These are phyloP conservation scores for Pythium oligandrum DNA, from an alignment of 352 stramenopile species.

Conservation along the genomic window DNA sequence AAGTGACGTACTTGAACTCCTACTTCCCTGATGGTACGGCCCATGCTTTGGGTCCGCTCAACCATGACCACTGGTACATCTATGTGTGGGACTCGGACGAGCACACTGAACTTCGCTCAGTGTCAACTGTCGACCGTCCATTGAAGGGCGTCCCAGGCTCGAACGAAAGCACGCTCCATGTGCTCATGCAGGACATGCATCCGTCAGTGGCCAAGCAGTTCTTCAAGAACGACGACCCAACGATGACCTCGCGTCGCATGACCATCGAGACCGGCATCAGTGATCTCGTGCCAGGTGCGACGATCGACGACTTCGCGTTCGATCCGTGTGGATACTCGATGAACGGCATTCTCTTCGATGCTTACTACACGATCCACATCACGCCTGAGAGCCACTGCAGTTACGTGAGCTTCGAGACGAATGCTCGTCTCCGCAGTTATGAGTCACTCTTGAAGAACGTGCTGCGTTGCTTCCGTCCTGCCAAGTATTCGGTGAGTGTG, in stretches of 20 bases:
- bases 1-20: constrained; percentile 94
- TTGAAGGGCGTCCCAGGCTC: constrained; percentile 15
- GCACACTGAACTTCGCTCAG: constrained; percentile 15
- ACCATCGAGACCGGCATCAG: constrained; percentile 94
- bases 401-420: constrained; percentile 99
- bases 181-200: constrained; percentile 88
- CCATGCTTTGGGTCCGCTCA: constrained; percentile 92
- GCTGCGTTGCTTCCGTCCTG: constrained; percentile 96
- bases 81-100: constrained; percentile 95
- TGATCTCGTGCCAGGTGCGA: constrained; percentile 91
- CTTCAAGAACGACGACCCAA: constrained; percentile 70
- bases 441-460: constrained; percentile 96
- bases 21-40: constrained; percentile 84
- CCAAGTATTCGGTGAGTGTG: constrained; percentile 97
- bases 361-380: constrained; percentile 99
- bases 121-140: neutral
- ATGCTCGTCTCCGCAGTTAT: constrained; percentile 82
- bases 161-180: constrained; percentile 73
- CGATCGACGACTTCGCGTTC: constrained; percentile 97
- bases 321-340: constrained; percentile 98
- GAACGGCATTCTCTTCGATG: constrained; percentile 98
- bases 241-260: constrained; percentile 85
- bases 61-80: constrained; percentile 99
- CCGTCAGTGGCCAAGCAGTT: constrained; percentile 78
- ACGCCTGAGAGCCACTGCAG: constrained; percentile 96